Conservation (phyloP, 1,284 basidiomycete genomes). For the Kwoniella shivajii region DNA sequence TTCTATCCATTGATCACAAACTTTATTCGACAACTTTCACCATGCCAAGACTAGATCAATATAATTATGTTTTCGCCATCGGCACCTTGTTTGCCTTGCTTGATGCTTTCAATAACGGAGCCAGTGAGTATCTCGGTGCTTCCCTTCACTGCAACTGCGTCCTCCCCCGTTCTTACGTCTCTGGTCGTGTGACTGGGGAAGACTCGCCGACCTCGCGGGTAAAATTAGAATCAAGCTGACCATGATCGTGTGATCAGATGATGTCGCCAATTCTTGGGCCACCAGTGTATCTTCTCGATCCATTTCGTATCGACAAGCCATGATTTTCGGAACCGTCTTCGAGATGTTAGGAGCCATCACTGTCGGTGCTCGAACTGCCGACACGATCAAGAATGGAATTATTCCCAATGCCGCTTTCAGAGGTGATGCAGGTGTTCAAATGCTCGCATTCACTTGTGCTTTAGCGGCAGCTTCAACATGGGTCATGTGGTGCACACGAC, state of each 20-base stretch:
- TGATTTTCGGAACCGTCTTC: constrained; percentile 55
- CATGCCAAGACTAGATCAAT: constrained; percentile 58
- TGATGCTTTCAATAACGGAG: constrained; percentile 59
- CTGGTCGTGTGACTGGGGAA: neutral
- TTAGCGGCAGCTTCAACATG: constrained; percentile 53
- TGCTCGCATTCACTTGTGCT: constrained; percentile 57
- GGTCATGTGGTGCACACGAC: constrained; percentile 56
- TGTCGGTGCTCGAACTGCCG: constrained; percentile 55
- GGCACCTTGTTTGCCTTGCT: constrained; percentile 56
- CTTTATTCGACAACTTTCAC: too few relatives aligned
- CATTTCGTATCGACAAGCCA: constrained; percentile 56
- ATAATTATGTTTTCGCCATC: constrained; percentile 56
- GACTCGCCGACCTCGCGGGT: neutral
- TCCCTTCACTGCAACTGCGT: too few relatives aligned
- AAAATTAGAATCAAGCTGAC: neutral
- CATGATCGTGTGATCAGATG: constrained; percentile 24
- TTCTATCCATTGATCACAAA: neutral
- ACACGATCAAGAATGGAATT: constrained; percentile 59
- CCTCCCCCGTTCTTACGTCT: neutral
- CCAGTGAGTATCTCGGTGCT: constrained; percentile 42
- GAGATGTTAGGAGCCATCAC: constrained; percentile 57
- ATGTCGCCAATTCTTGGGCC: constrained; percentile 57
- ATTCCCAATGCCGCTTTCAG: constrained; percentile 53
- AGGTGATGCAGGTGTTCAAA: constrained; percentile 55
- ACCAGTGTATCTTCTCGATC: constrained; percentile 57